These are phyloP conservation scores for Candida insectorum DNA, from an alignment of 805 yeast genomes.

Conservation along the genomic window DNA sequence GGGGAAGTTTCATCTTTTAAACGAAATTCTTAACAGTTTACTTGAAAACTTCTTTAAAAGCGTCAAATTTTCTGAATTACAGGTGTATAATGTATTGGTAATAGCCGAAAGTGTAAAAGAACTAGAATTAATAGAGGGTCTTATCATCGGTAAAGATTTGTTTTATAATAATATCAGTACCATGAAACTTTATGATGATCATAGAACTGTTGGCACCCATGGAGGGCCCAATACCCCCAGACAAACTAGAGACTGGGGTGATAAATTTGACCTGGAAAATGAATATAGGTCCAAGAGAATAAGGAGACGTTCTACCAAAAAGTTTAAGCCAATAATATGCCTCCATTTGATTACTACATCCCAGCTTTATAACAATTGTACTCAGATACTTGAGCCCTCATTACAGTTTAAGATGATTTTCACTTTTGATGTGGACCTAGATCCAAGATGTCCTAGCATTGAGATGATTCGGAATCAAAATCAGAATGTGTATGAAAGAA, in stretches of 20 bases:
- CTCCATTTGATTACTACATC: conserved; percentile 28
- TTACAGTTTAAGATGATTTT: conserved; percentile 27
- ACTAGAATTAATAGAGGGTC: conserved; percentile 74
- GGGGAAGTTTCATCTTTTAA: conserved; percentile 57
- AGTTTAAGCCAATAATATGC: conserved; percentile 13
- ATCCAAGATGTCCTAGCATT: conserved; percentile 31
- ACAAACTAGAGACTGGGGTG: conserved; percentile 12
- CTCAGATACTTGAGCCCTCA: conserved; percentile 16
- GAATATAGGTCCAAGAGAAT: conserved; percentile 9
- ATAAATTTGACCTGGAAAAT: conserved; percentile 5
- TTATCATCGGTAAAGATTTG: conserved; percentile 67
- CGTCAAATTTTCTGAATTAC: conserved; percentile 15
- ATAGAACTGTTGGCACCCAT: conserved; percentile 7
- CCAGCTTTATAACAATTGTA: conserved; percentile 32
- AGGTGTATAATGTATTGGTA: conserved; percentile 29
- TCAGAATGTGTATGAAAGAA: conserved; percentile 6
- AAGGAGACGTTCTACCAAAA: conserved; percentile 1
- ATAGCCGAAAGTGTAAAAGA: conserved; percentile 65
- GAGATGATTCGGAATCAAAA: conserved; percentile 24
- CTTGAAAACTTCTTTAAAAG: conserved; percentile 12
- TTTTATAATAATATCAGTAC: conserved; percentile 68
- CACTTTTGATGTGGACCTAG: conserved; percentile 34
- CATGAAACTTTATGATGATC: conserved; percentile 49
- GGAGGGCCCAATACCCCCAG: neutral
- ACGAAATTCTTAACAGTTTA: conserved; percentile 41